Conservation (phyloP, 768 basidiomycete species). For the Calocybe gangraenosa region DNA sequence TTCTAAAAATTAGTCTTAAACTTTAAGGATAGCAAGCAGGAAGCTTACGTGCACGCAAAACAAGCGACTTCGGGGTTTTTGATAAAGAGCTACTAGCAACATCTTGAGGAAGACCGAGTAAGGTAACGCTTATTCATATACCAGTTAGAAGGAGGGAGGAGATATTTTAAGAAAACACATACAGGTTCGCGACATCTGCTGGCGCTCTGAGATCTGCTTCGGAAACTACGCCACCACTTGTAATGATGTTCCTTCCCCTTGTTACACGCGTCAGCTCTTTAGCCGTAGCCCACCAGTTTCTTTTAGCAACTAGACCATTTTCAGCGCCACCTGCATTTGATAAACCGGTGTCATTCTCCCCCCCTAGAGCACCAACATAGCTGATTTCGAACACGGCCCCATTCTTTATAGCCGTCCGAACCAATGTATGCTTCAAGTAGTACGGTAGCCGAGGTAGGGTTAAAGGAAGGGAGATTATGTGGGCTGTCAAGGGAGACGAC, state of each 20-base stretch:
- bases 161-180: conserved; percentile 20
- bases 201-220: conserved; percentile 67
- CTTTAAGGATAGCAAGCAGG: not conserved
- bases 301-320: conserved; percentile 50
- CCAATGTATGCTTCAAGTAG: conserved; percentile 77
- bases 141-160: not conserved
- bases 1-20: conserved; percentile 1
- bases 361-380: conserved; percentile 72
- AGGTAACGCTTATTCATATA: conserved; percentile 43
- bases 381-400: conserved; percentile 81
- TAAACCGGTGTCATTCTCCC: conserved; percentile 46
- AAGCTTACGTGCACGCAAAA: conserved; percentile 68
- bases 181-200: conserved; percentile 76
- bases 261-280: conserved; percentile 76
- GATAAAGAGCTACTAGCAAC: conserved; percentile 60
- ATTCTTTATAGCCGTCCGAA: conserved; percentile 76
- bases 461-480: conserved; percentile 77
- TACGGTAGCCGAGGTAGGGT: conserved; percentile 76
- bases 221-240: conserved; percentile 64
- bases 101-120: conserved; percentile 69
- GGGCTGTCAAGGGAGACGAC: conserved; percentile 73
- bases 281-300: conserved; percentile 83
- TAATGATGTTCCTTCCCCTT: conserved; percentile 71
- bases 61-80: conserved; percentile 58
- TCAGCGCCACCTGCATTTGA: conserved; percentile 46